These are phyloP conservation scores for Triglochin maritima DNA, from an alignment of 106 monocot species.

Conservation along the genomic window DNA sequence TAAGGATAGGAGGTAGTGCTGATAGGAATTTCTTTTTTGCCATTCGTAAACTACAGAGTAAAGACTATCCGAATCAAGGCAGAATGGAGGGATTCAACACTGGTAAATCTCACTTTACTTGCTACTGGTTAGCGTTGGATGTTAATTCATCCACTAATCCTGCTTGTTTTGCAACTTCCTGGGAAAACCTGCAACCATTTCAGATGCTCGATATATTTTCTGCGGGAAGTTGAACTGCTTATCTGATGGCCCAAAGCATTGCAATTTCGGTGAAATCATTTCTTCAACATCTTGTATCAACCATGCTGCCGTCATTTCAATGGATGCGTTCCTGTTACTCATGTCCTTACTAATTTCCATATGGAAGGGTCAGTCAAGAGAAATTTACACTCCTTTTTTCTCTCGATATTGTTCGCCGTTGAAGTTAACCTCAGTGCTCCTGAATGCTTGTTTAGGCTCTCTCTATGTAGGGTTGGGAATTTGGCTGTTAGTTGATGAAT, in stretches of 20 bases:
- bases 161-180: too few relatives aligned
- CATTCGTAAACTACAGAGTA: too few relatives aligned
- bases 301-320: constrained; percentile 27
- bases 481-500: constrained; percentile 27
- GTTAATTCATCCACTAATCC: too few relatives aligned
- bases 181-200: too few relatives aligned
- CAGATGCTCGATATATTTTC: constrained; percentile 23
- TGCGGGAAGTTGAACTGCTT: constrained; percentile 26
- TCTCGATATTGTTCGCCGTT: constrained; percentile 16
- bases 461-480: constrained; percentile 32
- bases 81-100: too few relatives aligned
- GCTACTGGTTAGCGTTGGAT: too few relatives aligned
- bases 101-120: too few relatives aligned
- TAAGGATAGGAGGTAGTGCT: too few relatives aligned
- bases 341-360: constrained; percentile 18
- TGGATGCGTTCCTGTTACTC: constrained; percentile 23
- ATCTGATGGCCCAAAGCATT: constrained; percentile 9
- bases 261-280: constrained; percentile 14
- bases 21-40: too few relatives aligned
- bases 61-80: too few relatives aligned
- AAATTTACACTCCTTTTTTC: too few relatives aligned
- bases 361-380: constrained; percentile 8
- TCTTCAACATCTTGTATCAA: constrained; percentile 27
- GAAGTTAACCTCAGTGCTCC: constrained; percentile 5
- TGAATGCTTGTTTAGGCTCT: constrained; percentile 36